A percentile compares a stretch with the other conserved stretches of the same genome.
These are phyloP conservation scores for Leccinum olivaceopallidum DNA, from an alignment of 768 basidiomycete species.

Conservation along the genomic window DNA sequence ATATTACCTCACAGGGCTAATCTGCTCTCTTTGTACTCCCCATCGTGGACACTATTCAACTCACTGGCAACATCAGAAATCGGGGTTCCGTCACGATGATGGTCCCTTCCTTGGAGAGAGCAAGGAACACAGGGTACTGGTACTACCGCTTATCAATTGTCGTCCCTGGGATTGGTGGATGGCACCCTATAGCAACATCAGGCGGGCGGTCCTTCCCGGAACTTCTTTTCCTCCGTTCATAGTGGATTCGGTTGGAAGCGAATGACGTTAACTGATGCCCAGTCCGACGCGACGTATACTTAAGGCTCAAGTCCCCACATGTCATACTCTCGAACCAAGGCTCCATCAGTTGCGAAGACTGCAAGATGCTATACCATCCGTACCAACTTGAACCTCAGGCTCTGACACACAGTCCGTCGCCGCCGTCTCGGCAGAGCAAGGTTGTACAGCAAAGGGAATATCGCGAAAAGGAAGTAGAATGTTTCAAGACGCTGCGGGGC, in stretches of 20 bases:
- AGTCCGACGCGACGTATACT: not conserved
- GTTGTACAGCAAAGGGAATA: conserved; percentile 19
- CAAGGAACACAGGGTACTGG: not conserved
- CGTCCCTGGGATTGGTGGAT: not conserved
- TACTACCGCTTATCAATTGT: not conserved
- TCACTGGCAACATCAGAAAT: no score
- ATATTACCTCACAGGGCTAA: no score
- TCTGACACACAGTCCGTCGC: not conserved
- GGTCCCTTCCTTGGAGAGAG: not conserved
- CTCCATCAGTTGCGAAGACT: not conserved
- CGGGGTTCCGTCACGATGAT: no score
- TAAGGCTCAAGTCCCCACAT: not conserved
- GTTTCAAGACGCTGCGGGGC: conserved; percentile 19
- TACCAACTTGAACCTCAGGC: not conserved
- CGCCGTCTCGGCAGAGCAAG: conserved; percentile 13
- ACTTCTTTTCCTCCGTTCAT: not conserved
- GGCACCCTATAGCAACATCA: not conserved
- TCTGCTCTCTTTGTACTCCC: no score
- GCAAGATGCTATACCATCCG: conserved; percentile 2
- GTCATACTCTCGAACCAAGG: not conserved
- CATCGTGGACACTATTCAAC: no score
- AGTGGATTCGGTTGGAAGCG: not conserved
- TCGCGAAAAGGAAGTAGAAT: conserved; percentile 24
- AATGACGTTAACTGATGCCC: not conserved
- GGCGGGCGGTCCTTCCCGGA: not conserved